Evolutionary conservation across 208 protist species (phyloP).

Genomic region (Acanthamoeba royreba): DNA sequence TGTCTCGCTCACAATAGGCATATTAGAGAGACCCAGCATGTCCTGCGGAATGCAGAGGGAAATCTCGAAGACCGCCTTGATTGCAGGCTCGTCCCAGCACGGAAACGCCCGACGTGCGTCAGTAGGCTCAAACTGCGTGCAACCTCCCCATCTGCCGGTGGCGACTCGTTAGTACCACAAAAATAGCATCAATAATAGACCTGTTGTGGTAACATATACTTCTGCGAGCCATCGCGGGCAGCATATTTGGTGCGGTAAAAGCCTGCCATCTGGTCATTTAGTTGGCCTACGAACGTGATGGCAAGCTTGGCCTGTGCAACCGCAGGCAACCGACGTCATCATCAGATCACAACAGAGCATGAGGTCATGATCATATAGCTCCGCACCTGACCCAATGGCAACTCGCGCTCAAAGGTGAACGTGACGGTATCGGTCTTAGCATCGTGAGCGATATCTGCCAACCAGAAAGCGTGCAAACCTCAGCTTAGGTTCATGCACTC

Average conservation of each 20-base stretch:
- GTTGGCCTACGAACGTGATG: slow-evolving; percentile 83
- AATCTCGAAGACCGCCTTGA: slow-evolving; percentile 92
- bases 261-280: slow-evolving; percentile 88
- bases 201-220: background rate
- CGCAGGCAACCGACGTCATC: background rate
- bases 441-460: background rate
- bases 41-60: slow-evolving; percentile 80
- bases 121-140: slow-evolving; percentile 44
- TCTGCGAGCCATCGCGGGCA: background rate
- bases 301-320: slow-evolving; percentile 55
- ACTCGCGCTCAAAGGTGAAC: background rate
- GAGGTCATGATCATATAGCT: background rate
- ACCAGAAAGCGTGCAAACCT: background rate
- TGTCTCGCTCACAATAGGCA: background rate
- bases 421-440: slow-evolving; percentile 17
- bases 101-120: slow-evolving; percentile 91
- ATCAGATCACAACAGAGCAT: background rate
- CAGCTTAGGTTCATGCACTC: background rate
- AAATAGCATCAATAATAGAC: background rate
- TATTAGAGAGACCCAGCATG: slow-evolving; percentile 12
- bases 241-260: slow-evolving; percentile 85
- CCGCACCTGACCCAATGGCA: background rate
- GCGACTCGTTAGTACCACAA: background rate
- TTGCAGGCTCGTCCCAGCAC: slow-evolving; percentile 93
- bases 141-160: background rate